These are phyloP conservation scores for Neofusicoccum parvum DNA, from an alignment of 2,329 filamentous ascomycete genomes.

Conservation along the genomic window DNA sequence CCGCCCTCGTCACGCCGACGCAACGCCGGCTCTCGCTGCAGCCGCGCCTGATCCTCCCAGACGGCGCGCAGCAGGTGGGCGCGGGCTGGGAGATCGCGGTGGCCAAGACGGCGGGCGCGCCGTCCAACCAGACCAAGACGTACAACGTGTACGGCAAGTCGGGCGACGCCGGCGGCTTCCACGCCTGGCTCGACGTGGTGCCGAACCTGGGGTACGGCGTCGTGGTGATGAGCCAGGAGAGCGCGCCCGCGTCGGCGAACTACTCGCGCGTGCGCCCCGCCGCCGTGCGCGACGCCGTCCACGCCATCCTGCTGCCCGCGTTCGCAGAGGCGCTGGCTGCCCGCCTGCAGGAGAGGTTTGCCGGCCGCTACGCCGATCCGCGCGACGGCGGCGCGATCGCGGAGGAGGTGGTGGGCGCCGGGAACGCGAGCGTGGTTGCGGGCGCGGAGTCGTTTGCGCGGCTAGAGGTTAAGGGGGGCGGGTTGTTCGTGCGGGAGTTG, in stretches of 20 bases:
- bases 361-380: slow-evolving; percentile 28
- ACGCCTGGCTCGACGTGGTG: slow-evolving; percentile 34
- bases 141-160: slow-evolving; percentile 36
- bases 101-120: neutral
- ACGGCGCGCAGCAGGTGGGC: slow-evolving; percentile 33
- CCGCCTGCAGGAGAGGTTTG: slow-evolving; percentile 26
- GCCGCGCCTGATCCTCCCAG: slow-evolving; percentile 28
- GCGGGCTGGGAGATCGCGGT: slow-evolving; percentile 34
- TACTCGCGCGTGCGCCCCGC: slow-evolving; percentile 29
- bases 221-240: slow-evolving; percentile 25
- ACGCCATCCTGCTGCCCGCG: slow-evolving; percentile 31
- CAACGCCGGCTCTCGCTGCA: slow-evolving; percentile 32
- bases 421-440: neutral
- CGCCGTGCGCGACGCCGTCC: slow-evolving; percentile 25
- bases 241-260: neutral
- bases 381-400: slow-evolving; percentile 26
- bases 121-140: slow-evolving; percentile 10
- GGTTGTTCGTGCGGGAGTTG: slow-evolving; percentile 33
- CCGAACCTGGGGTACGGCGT: slow-evolving; percentile 36
- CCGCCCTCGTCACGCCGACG: slow-evolving; percentile 29
- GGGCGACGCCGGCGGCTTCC: slow-evolving; percentile 37
- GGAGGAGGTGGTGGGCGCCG: slow-evolving; percentile 24
- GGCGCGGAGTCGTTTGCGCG: slow-evolving; percentile 21
- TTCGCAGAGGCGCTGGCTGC: slow-evolving; percentile 29
- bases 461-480: slow-evolving; percentile 31